These are phyloP conservation scores for Anethum foeniculum DNA, from an alignment of 140 eudicot species.

Conservation along the genomic window DNA sequence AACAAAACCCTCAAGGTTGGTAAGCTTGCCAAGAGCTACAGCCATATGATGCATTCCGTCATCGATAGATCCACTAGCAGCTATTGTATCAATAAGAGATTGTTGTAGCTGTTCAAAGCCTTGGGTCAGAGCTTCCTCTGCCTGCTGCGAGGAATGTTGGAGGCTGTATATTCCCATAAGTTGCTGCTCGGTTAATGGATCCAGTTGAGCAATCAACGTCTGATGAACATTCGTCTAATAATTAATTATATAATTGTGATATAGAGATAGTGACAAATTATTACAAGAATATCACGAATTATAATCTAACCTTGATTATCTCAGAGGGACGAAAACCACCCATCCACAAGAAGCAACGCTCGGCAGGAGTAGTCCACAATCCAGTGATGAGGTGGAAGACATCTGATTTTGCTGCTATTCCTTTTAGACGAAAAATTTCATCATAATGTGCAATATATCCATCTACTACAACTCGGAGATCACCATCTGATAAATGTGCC, in stretches of 20 bases:
- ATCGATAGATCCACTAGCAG: conserved; percentile 45
- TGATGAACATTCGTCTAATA: conserved; percentile 14
- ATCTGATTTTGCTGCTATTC: conserved; percentile 77
- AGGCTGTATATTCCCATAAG: conserved; percentile 82
- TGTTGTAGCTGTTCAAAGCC: conserved; percentile 89
- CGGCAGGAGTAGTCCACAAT: conserved; percentile 98
- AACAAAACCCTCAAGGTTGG: conserved; percentile 94
- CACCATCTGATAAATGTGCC: conserved; percentile 67
- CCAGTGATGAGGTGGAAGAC: conserved; percentile 88
- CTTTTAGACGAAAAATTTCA: conserved; percentile 68
- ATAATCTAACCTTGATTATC: conserved; percentile 64
- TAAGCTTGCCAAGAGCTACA: conserved; percentile 80
- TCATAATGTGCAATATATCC: conserved; percentile 75
- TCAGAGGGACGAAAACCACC: conserved; percentile 97
- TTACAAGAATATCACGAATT: neutral
- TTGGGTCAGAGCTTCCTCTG: conserved; percentile 92
- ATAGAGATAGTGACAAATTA: neutral
- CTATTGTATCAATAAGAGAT: conserved; percentile 73
- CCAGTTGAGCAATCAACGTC: conserved; percentile 74
- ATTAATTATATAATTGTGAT: neutral
- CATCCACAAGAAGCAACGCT: conserved; percentile 99
- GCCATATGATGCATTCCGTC: conserved; percentile 98
- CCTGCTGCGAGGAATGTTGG: conserved; percentile 88
- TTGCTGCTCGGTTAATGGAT: conserved; percentile 90
- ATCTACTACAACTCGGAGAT: conserved; percentile 68